These are phyloP conservation scores for Fusarium ramigenum DNA, from an alignment of 2,329 filamentous ascomycete species.

Conservation along the genomic window DNA sequence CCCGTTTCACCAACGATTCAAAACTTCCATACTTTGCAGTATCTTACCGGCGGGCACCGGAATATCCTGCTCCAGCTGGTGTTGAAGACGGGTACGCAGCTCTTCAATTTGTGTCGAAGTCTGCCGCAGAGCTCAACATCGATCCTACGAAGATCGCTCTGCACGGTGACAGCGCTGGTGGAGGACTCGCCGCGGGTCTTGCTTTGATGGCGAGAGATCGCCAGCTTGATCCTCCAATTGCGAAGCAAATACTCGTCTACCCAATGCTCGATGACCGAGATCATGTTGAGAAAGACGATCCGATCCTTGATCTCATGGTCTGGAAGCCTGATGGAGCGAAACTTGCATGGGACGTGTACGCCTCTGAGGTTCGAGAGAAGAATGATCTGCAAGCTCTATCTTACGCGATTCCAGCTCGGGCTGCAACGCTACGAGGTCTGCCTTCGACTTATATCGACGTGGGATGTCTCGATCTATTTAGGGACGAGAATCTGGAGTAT, in stretches of 20 bases:
- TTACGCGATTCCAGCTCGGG: conserved; percentile 40
- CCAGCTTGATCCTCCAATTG: background rate
- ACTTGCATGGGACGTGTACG: conserved; percentile 38
- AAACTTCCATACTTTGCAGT: conserved; percentile 24
- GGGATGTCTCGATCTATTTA: conserved; percentile 51
- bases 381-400: conserved; percentile 6
- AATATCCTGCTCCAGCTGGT: conserved; percentile 12
- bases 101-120: background rate
- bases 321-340: conserved; percentile 34
- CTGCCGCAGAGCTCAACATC: conserved; percentile 1
- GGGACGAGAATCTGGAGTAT: conserved; percentile 9
- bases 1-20: conserved; percentile 6
- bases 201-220: conserved; percentile 16
- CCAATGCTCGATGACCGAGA: conserved; percentile 31
- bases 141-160: conserved; percentile 14
- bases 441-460: conserved; percentile 52
- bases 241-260: conserved; percentile 15
- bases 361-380: background rate
- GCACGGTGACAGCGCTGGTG: conserved; percentile 23
- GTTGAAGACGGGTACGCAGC: conserved; percentile 23
- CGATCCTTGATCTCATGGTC: conserved; percentile 10
- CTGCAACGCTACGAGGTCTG: conserved; percentile 41
- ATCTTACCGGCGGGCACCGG: conserved; percentile 20
- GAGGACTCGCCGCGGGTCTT: conserved; percentile 7
- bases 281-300: background rate